Percentiles rank a stretch among this genome's conserved stretches.
These are phyloP conservation scores for Kodamaea fungicola DNA, from an alignment of 1,139 yeast genomes.

Conservation along the genomic window DNA sequence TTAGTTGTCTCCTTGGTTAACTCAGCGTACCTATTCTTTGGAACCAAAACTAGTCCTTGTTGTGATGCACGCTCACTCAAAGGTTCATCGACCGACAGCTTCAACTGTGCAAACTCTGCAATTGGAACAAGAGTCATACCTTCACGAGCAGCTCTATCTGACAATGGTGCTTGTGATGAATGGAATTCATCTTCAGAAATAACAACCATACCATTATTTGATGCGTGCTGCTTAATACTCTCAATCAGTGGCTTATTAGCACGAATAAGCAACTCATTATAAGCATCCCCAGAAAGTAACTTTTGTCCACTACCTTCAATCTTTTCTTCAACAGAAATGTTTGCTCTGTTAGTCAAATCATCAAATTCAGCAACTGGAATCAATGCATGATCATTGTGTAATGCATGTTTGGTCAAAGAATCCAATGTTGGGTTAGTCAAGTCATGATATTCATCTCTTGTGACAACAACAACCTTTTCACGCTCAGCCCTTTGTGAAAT, in stretches of 20 bases:
- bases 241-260: constrained; percentile 40
- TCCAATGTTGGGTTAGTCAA: constrained; percentile 10
- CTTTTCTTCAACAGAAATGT: constrained; percentile 20
- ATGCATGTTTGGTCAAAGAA: constrained; percentile 5
- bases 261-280: constrained; percentile 29
- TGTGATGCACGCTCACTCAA: constrained; percentile 13
- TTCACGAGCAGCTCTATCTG: constrained; percentile 13
- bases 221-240: constrained; percentile 25
- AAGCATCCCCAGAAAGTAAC: constrained; percentile 22
- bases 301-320: constrained; percentile 23
- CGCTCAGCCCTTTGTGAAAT: constrained; percentile 14
- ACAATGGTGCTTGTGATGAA: constrained; percentile 9
- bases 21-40: constrained; percentile 9
- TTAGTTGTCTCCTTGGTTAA: constrained; percentile 13
- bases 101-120: constrained; percentile 22
- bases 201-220: constrained; percentile 25
- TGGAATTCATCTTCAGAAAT: constrained; percentile 25
- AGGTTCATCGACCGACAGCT: constrained; percentile 8
- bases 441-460: constrained; percentile 4
- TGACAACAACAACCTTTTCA: constrained; percentile 8
- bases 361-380: constrained; percentile 14
- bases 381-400: constrained; percentile 11
- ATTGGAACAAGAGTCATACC: constrained; percentile 27
- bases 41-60: constrained; percentile 10
- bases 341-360: constrained; percentile 9